Evolutionary conservation across 306 rosid genomes (phyloP), one percentile per base, ranked within the genome.

Genomic region (Mimosa bimucronata): DNA sequence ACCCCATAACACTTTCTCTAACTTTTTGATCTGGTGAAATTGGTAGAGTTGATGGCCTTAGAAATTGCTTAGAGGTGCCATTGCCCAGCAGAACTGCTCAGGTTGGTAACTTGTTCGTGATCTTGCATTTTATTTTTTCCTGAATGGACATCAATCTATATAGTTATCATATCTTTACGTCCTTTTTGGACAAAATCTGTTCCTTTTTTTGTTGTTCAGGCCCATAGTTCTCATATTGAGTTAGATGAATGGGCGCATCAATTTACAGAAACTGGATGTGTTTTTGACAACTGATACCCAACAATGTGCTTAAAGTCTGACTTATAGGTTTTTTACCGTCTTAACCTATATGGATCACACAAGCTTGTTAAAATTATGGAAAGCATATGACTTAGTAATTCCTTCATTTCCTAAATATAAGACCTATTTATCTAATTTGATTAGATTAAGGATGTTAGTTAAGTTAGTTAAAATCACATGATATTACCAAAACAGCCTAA

Each of bases 11-110:
- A 9, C 62, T 52, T 1, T 18, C 11, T 21, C 62, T 55, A 21
- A 55, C 9, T 23, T 58, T 10, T 58, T 58, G 31, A 23, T 58
- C 19, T 61, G 67, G 41, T 30, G 40, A 76, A 76, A 12, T 82
- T 79, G 87, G 30, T 90, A 92, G 98, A 78, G 89, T 83, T 25
- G 98, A 91, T 73, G 98, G 91, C 55, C 91, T 87, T 44, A 86
- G 85, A 80, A 88, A 89, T 85, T 87, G 98, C 97, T 80, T 95
- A 77, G 96, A 88, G 77, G 90, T 90, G 85, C 76, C 86, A 73
- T 88, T 92, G 74, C 98, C 94, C 13, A 84, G 91, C 75, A 85
- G 97, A 82, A 95, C 97, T 66, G 93, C 98, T 34, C 98, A 92
- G 98, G 98, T 92, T 78, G 79, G 82, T 86, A 64, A 62, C 58